Percentiles rank a stretch among this genome's conserved stretches.
These are phyloP conservation scores for Paecilomyces niveus DNA, from an alignment of 2,329 filamentous ascomycete genomes.

Conservation along the genomic window DNA sequence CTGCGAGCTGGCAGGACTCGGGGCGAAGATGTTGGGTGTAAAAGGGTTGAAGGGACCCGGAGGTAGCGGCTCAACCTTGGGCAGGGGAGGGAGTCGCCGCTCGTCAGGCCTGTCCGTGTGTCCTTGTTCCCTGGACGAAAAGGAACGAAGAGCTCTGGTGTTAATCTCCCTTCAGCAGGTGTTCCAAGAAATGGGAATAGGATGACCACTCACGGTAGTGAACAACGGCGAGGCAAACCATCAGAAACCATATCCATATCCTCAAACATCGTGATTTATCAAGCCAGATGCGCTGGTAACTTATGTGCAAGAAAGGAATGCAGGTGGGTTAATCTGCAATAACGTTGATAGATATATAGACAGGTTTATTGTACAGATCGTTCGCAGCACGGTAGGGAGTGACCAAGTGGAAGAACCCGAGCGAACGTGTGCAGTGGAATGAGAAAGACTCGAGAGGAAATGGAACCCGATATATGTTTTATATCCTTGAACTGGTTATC, in stretches of 20 bases:
- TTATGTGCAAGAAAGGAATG: conserved; percentile 1
- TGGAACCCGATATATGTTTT: conserved; percentile 2
- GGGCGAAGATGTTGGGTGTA: conserved; percentile 19
- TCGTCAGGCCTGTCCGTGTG: conserved; percentile 24
- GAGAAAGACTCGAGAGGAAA: not conserved
- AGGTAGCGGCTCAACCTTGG: conserved; percentile 29
- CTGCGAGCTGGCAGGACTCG: conserved; percentile 26
- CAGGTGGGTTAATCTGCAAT: not conserved
- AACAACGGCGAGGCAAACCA: conserved; percentile 23
- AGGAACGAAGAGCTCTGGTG: conserved; percentile 16
- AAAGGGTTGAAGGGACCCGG: conserved; percentile 33
- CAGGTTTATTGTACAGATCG: not conserved
- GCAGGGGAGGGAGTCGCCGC: conserved; percentile 30
- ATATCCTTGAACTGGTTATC: not conserved
- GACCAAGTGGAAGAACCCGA: conserved; percentile 1
- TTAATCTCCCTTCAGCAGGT: conserved; percentile 4
- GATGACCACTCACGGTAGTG: conserved; percentile 26
- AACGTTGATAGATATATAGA: conserved; percentile 1
- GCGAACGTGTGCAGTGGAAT: conserved; percentile 2
- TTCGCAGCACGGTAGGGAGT: conserved; percentile 1
- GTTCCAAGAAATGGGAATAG: not conserved
- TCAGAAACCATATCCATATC: conserved; percentile 22
- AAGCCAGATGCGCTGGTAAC: not conserved
- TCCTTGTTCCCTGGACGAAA: conserved; percentile 12
- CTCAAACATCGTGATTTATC: conserved; percentile 18